These are phyloP conservation scores for Bryopsis sp. DNA, from an alignment of 139 green algal genomes.

Conservation along the genomic window DNA sequence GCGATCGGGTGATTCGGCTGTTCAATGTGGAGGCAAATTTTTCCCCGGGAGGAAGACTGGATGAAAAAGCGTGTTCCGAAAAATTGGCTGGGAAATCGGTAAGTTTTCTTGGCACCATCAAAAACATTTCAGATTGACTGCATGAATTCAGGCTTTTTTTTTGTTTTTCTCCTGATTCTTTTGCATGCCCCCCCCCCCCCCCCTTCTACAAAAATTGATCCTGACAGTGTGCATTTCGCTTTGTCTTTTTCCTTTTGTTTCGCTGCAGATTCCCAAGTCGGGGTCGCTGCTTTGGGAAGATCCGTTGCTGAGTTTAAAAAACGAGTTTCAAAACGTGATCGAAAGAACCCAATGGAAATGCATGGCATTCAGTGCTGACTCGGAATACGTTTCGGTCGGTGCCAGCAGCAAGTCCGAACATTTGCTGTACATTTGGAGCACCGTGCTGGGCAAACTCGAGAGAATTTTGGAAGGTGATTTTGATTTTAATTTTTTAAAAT, in stretches of 20 bases:
- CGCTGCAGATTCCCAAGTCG: neutral
- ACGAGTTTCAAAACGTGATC: constrained; percentile 58
- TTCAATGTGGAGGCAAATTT: constrained; percentile 38
- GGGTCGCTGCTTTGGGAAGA: neutral
- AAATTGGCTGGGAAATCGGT: no score
- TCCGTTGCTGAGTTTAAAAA: neutral
- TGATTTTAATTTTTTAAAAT: no score
- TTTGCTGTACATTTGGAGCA: constrained; percentile 56
- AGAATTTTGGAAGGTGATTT: constrained; percentile 67
- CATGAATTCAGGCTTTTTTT: no score
- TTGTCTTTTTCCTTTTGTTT: no score
- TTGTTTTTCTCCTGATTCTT: no score
- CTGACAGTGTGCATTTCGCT: no score
- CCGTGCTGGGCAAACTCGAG: constrained; percentile 43
- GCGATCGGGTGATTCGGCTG: constrained; percentile 55
- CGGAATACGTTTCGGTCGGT: constrained; percentile 50
- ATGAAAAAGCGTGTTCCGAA: no score
- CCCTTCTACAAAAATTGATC: no score
- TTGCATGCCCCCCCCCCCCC: no score
- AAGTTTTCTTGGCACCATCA: no score
- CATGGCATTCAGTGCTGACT: constrained; percentile 45
- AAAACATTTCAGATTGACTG: no score
- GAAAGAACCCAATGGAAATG: constrained; percentile 39
- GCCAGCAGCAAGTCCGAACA: constrained; percentile 35
- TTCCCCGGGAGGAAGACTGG: no score